These are phyloP conservation scores for Picochlorum sp. DNA, from an alignment of 139 green algal genomes.

Conservation along the genomic window DNA sequence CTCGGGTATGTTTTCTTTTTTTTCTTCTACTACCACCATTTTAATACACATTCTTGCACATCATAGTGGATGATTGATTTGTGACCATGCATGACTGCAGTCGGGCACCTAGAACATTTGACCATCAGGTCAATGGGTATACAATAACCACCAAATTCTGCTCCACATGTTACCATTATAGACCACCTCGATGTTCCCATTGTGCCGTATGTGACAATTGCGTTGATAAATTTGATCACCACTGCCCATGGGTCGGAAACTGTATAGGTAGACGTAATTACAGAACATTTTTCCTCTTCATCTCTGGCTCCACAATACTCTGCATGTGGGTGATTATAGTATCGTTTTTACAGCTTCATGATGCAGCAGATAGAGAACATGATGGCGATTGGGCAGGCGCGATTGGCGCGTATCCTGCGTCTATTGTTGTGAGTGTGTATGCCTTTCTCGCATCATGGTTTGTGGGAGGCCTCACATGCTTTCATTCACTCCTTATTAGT, in stretches of 20 bases:
- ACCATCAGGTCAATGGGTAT: slow-evolving; percentile 50
- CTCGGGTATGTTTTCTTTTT: slow-evolving; percentile 25
- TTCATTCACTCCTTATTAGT: slow-evolving; percentile 87
- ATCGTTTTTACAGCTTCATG: slow-evolving; percentile 47
- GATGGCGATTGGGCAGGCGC: slow-evolving; percentile 21
- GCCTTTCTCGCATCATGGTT: slow-evolving; percentile 81
- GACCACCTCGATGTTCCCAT: slow-evolving; percentile 86
- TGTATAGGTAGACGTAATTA: slow-evolving; percentile 94
- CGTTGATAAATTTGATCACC: slow-evolving; percentile 96
- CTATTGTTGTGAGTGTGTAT: slow-evolving; percentile 60
- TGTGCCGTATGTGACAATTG: slow-evolving; percentile 97
- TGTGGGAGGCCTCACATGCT: slow-evolving; percentile 77
- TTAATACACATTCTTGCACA: no score
- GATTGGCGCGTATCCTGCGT: slow-evolving; percentile 37
- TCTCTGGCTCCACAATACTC: slow-evolving; percentile 72
- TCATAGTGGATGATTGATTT: neutral
- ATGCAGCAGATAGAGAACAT: slow-evolving; percentile 6
- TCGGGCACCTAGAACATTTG: slow-evolving; percentile 18
- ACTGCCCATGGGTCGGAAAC: slow-evolving; percentile 96
- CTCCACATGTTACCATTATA: slow-evolving; percentile 83
- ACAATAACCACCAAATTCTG: slow-evolving; percentile 76
- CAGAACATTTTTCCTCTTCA: slow-evolving; percentile 90
- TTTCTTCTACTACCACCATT: neutral
- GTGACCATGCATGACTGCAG: slow-evolving; percentile 9
- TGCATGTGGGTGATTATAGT: slow-evolving; percentile 73